Percentiles rank a stretch among this genome's conserved stretches.
These are phyloP conservation scores for Exophiala sp. DNA, from an alignment of 2,329 filamentous ascomycete species.

Conservation along the genomic window DNA sequence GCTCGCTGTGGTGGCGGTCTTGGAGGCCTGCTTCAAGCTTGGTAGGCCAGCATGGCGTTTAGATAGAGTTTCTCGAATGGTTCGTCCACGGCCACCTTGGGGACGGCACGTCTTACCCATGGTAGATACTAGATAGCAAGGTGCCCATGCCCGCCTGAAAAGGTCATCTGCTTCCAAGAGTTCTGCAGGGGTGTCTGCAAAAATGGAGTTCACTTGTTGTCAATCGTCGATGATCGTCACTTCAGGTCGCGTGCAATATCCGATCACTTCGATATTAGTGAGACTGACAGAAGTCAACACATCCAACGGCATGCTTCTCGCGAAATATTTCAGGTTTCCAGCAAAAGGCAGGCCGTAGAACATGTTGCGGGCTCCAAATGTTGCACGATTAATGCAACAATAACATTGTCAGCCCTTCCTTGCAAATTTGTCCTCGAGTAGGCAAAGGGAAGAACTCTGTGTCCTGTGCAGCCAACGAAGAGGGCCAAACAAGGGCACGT, in stretches of 20 bases:
- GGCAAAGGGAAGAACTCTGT: background rate
- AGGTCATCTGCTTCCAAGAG: background rate
- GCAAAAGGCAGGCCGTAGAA: too few relatives aligned
- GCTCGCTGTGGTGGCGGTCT: slow-evolving; percentile 1
- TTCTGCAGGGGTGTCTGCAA: too few relatives aligned
- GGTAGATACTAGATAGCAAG: background rate
- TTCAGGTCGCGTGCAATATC: too few relatives aligned
- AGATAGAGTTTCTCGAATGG: background rate
- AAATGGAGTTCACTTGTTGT: too few relatives aligned
- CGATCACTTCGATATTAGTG: too few relatives aligned
- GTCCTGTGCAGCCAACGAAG: slow-evolving; percentile 10
- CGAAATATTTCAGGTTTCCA: too few relatives aligned
- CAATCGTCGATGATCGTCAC: too few relatives aligned
- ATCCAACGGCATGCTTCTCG: too few relatives aligned
- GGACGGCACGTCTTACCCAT: slow-evolving; percentile 5
- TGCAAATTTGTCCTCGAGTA: background rate
- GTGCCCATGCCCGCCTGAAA: background rate
- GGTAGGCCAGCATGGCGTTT: slow-evolving; percentile 10
- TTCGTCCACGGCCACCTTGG: slow-evolving; percentile 8
- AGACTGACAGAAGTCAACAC: too few relatives aligned
- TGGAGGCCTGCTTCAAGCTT: background rate
- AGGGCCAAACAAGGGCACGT: slow-evolving; percentile 9
- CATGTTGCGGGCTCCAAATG: too few relatives aligned
- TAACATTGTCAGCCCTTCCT: background rate
- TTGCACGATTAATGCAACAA: too few relatives aligned